Conservation (phyloP, 2,329 filamentous ascomycete species). For the Ophiostoma sp. region DNA sequence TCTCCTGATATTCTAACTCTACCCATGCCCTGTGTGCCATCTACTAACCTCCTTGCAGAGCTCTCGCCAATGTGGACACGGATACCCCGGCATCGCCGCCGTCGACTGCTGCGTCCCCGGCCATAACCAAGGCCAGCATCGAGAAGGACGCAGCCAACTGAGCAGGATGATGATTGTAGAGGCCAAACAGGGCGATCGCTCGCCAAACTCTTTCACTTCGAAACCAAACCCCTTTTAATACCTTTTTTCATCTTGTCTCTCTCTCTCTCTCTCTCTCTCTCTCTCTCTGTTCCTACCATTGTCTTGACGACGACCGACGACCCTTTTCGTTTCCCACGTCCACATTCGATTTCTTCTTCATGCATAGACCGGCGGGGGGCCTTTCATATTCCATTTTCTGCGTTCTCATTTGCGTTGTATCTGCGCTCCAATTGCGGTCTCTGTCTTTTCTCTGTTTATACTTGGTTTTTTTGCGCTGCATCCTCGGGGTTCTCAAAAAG, state of each 20-base stretch:
- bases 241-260: constrained; percentile 15
- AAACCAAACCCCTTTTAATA: constrained; percentile 18
- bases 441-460: neutral
- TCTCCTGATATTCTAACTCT: neutral
- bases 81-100: constrained; percentile 65
- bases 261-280: constrained; percentile 14
- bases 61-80: constrained; percentile 57
- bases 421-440: too few species aligned
- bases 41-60: constrained; percentile 36
- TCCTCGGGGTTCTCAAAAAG: constrained; percentile 39
- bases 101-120: constrained; percentile 61
- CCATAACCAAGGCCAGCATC: constrained; percentile 57
- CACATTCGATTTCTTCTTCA: constrained; percentile 18
- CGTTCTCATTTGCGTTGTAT: neutral
- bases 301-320: constrained; percentile 33
- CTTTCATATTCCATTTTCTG: constrained; percentile 28
- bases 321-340: neutral
- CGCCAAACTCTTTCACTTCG: constrained; percentile 31
- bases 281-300: constrained; percentile 16
- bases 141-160: constrained; percentile 38
- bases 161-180: constrained; percentile 46
- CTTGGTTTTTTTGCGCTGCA: constrained; percentile 21
- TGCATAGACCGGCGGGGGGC: constrained; percentile 43
- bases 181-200: constrained; percentile 35
- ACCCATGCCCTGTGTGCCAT: neutral